phyloP scores from a whole-genome alignment of 2,329 filamentous ascomycete species.

The Alternaria atra region DNA sequence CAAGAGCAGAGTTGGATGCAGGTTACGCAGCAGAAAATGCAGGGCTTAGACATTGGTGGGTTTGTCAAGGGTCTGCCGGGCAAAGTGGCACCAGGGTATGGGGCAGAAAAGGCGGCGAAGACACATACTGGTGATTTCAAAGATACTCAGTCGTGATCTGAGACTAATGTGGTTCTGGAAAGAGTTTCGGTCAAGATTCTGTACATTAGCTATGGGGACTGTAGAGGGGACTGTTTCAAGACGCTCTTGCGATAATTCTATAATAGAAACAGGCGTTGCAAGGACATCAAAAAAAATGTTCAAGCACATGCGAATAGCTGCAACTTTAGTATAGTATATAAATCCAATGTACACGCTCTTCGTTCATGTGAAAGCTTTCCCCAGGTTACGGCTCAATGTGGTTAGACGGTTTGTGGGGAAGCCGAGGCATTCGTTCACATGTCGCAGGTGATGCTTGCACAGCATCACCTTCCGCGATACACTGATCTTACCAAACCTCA shows the following conservation, averaged over 20 bases:
- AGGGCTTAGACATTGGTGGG: slow-evolving; percentile 28
- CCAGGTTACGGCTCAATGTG: slow-evolving; percentile 10
- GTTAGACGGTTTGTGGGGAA: slow-evolving; percentile 29
- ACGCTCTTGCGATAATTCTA: not conserved
- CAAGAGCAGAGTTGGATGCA: slow-evolving; percentile 56
- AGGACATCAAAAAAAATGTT: not conserved
- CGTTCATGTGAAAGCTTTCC: slow-evolving; percentile 20
- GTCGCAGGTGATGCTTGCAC: slow-evolving; percentile 22
- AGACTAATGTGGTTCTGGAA: not conserved
- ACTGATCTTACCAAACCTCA: slow-evolving; percentile 16
- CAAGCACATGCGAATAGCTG: not conserved
- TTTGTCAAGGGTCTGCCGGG: slow-evolving; percentile 13
- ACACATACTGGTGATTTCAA: slow-evolving; percentile 1
- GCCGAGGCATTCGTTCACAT: slow-evolving; percentile 37
- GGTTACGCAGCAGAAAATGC: slow-evolving; percentile 55
- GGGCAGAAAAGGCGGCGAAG: slow-evolving; percentile 5
- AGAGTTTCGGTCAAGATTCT: not conserved
- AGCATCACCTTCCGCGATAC: slow-evolving; percentile 16
- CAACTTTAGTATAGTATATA: not conserved
- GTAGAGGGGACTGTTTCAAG: not conserved
- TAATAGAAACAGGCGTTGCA: not conserved
- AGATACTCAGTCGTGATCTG: not conserved
- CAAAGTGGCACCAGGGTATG: not conserved
- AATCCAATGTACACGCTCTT: not conserved
- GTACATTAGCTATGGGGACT: not conserved